phyloP scores from a whole-genome alignment of 768 basidiomycete genomes.

The Tulasnella sp. region DNA sequence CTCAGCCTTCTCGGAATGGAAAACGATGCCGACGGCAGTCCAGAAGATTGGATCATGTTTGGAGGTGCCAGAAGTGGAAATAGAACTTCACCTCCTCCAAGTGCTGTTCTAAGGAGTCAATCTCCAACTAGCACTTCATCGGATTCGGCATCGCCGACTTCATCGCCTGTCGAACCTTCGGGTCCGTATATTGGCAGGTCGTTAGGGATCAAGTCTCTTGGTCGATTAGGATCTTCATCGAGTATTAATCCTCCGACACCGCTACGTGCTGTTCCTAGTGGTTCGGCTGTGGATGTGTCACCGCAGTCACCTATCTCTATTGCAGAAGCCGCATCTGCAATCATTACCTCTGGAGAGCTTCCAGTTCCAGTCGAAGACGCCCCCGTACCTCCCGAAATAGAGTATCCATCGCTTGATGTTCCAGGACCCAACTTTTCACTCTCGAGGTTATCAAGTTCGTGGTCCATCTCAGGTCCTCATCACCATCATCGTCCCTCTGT shows the following conservation, averaged over 20 bases:
- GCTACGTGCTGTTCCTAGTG: background rate
- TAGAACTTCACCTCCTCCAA: background rate
- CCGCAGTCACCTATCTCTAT: too few species aligned
- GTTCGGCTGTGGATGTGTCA: background rate
- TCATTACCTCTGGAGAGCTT: background rate
- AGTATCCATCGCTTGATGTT: slow-evolving; percentile 8
- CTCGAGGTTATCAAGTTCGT: slow-evolving; percentile 12
- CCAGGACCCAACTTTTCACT: slow-evolving; percentile 7
- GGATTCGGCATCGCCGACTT: background rate
- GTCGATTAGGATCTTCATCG: background rate
- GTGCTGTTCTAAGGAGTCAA: too few species aligned
- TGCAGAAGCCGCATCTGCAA: background rate
- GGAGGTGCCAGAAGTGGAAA: background rate
- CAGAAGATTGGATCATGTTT: slow-evolving; percentile 8
- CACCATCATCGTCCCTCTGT: slow-evolving; percentile 1
- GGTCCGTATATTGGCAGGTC: slow-evolving; percentile 3
- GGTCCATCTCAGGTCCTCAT: slow-evolving; percentile 7
- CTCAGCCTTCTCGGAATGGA: slow-evolving; percentile 11
- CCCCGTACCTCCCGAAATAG: background rate
- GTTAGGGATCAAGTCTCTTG: slow-evolving; percentile 6
- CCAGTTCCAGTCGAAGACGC: background rate
- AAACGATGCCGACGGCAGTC: slow-evolving; percentile 1
- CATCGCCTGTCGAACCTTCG: background rate
- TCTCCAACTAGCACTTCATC: too few species aligned
- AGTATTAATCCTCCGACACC: slow-evolving; percentile 2